Base-by-base conservation (phyloP, 108 stramenopile species). In the Bacterosira constricta region DNA sequence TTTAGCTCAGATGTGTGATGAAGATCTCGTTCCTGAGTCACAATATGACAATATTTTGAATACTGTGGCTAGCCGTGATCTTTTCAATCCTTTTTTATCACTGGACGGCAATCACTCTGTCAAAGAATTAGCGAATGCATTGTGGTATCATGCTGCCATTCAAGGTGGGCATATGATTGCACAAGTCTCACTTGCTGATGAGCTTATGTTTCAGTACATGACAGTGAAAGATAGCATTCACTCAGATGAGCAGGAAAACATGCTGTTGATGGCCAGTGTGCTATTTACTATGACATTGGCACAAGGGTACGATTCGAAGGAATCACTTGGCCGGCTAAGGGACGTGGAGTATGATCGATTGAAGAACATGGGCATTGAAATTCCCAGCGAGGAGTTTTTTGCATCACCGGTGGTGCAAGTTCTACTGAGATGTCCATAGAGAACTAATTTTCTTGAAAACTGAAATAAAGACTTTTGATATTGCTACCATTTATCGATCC, bases 261-360 rank as follows among this genome's bases (percentile, higher is more conserved):
- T 79, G 26, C 32, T 77, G 23, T 26, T 82, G 15, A 51, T 85
- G 39, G 86, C 87, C 6, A 74, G 76, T 42, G 53, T 62, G 2
- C 21, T 88, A 11, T 87, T 87, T 70, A 80, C 77, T 13, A 71
- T 88, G 54, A 87, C 90, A 6, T 61, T 83, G 1, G 79, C 81
- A 38, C 87, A 87, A 69, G 82, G 80, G 11, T 45, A 84, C 32
- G 58, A 74, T 34, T 74, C 77, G 6, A 58, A 57, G 9, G 80
- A 85, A 17, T 56, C 85, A n/a, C 59, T 91, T 18, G 35, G 56
- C 26, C 62, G 80, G 37, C 66, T 91, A 0, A 68, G 83, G 41
- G 74, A 73, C n/a, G 68, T 74, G 30, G 89, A 86, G 35, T 73
- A 67, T 25, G 35, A 35, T 12, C 69, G 75, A 55, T 29, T 70